Evolutionary conservation across 1,284 basidiomycete species (phyloP).

Genomic region (Cryptococcus sp.): DNA sequence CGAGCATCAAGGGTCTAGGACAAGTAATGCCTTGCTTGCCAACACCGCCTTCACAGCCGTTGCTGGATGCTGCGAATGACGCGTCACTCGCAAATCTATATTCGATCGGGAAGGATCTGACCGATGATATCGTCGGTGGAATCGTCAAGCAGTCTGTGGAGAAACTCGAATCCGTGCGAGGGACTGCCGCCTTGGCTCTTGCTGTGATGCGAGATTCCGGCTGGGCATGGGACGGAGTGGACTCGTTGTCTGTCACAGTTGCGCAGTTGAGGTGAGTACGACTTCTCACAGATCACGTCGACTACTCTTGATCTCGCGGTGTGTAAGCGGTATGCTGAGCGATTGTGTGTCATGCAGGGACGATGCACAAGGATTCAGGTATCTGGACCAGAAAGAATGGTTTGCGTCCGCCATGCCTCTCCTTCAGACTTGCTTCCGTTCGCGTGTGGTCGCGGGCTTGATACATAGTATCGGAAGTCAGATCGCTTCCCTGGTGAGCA

Average conservation of each 20-base stretch:
- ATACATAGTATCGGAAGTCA: slow-evolving; percentile 75
- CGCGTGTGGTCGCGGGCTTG: slow-evolving; percentile 66
- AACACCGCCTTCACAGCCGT: not conserved
- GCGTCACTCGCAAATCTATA: no score
- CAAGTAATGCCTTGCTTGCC: slow-evolving; percentile 25
- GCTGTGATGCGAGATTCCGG: slow-evolving; percentile 54
- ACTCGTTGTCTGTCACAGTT: slow-evolving; percentile 16
- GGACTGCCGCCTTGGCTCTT: slow-evolving; percentile 69
- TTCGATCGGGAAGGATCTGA: not conserved
- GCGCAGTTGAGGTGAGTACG: slow-evolving; percentile 6
- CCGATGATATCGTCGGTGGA: slow-evolving; percentile 58
- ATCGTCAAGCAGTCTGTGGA: slow-evolving; percentile 88
- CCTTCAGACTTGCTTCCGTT: slow-evolving; percentile 61
- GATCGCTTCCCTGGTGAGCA: slow-evolving; percentile 77
- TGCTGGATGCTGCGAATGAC: not conserved
- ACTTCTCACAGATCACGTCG: no score
- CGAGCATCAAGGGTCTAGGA: slow-evolving; percentile 59
- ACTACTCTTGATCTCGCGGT: no score
- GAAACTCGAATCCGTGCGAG: slow-evolving; percentile 84
- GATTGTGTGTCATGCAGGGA: slow-evolving; percentile 57
- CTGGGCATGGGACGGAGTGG: slow-evolving; percentile 47
- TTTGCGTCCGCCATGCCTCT: slow-evolving; percentile 71
- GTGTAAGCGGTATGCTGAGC: not conserved
- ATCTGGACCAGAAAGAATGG: slow-evolving; percentile 63
- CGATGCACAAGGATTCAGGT: slow-evolving; percentile 49